Conservation (phyloP, 345 rosid species). For the Populus simonii region DNA sequence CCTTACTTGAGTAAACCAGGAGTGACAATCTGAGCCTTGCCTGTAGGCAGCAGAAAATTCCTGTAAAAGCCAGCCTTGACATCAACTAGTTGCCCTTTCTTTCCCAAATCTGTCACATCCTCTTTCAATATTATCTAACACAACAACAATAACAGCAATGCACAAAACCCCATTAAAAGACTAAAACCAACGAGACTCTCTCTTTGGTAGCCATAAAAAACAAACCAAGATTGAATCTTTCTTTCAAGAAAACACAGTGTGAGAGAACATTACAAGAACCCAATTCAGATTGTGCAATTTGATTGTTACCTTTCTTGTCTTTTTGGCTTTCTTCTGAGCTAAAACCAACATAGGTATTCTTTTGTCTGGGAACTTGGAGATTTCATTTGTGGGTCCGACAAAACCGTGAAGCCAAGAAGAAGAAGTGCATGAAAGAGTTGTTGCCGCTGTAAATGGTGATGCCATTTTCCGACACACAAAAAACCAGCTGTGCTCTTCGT, state of each 20-base stretch:
- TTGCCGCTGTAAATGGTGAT: constrained; percentile 29
- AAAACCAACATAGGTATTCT: constrained; percentile 35
- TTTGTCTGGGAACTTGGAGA: constrained; percentile 37
- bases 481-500: background rate
- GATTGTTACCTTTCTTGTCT: constrained; percentile 58
- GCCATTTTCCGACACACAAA: constrained; percentile 34
- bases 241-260: background rate
- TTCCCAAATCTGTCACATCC: constrained; percentile 67
- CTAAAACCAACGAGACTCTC: background rate
- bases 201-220: background rate
- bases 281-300: background rate
- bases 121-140: constrained; percentile 80
- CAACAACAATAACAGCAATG: background rate
- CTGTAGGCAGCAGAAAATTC: constrained; percentile 75
- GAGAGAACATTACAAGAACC: constrained; percentile 4
- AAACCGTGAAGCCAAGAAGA: constrained; percentile 45
- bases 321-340: constrained; percentile 77
- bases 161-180: constrained; percentile 10
- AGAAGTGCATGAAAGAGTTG: constrained; percentile 65
- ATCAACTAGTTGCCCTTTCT: constrained; percentile 70
- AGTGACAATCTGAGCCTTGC: constrained; percentile 87
- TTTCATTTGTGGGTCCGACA: constrained; percentile 35
- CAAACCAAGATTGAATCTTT: background rate
- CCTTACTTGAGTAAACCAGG: constrained; percentile 70
- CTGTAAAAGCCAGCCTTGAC: constrained; percentile 89